Conservation (phyloP, 192 early-diverging fungal genomes). For the Coemansia biformis region DNA sequence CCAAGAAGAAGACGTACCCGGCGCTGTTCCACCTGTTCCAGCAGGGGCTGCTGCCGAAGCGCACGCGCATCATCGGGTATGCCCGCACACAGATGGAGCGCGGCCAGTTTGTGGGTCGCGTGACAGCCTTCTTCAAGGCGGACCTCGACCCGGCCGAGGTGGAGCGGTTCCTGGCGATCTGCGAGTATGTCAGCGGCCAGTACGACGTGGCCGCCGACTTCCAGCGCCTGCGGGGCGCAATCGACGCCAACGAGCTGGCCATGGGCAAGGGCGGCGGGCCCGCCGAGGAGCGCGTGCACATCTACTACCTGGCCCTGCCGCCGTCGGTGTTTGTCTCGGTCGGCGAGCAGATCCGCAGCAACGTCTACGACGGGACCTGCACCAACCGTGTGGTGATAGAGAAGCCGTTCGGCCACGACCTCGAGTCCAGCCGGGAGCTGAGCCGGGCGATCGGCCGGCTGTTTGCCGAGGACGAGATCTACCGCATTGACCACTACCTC, state of each 20-base stretch:
- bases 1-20: slow-evolving; percentile 97
- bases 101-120: slow-evolving; percentile 69
- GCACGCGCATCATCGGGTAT: slow-evolving; percentile 83
- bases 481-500: slow-evolving; percentile 98
- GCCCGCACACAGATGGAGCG: slow-evolving; percentile 77
- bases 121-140: slow-evolving; percentile 54
- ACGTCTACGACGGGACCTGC: slow-evolving; percentile 61
- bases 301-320: slow-evolving; percentile 96
- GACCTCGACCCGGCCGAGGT: slow-evolving; percentile 36
- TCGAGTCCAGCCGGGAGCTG: slow-evolving; percentile 73
- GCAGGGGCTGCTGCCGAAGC: slow-evolving; percentile 74
- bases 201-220: slow-evolving; percentile 39
- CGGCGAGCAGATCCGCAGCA: slow-evolving; percentile 62
- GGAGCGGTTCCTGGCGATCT: slow-evolving; percentile 59
- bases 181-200: slow-evolving; percentile 70
- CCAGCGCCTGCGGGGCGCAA: slow-evolving; percentile 56
- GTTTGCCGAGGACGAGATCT: slow-evolving; percentile 91
- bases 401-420: slow-evolving; percentile 96
- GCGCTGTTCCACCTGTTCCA: slow-evolving; percentile 88
- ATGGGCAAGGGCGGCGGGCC: slow-evolving; percentile 9
- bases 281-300: slow-evolving; percentile 54
- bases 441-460: slow-evolving; percentile 63
- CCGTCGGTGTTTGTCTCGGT: slow-evolving; percentile 92
- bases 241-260: slow-evolving; percentile 56
- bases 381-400: slow-evolving; percentile 89